Evolutionary conservation across 441 rosid species (phyloP).

Genomic region (Macaranga tanarius): DNA sequence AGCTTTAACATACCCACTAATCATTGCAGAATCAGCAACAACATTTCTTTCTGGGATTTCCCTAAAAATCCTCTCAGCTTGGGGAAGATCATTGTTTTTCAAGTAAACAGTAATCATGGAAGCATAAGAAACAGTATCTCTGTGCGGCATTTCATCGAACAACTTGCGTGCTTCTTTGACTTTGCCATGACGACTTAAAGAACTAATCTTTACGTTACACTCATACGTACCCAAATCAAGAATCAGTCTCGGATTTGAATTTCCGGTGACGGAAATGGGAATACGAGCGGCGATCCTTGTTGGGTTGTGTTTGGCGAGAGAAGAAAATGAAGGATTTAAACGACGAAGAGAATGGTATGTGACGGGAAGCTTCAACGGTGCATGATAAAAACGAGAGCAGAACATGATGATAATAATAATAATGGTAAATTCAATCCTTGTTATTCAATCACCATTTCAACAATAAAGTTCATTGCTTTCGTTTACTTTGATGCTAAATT

Average conservation of each 20-base stretch:
- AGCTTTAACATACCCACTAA: slow-evolving; percentile 31
- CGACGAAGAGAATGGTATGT: background rate
- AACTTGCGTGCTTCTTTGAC: slow-evolving; percentile 34
- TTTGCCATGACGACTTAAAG: slow-evolving; percentile 29
- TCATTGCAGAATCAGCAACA: slow-evolving; percentile 39
- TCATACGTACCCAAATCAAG: background rate
- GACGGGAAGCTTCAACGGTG: background rate
- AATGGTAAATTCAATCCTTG: too few relatives aligned
- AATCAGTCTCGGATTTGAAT: background rate
- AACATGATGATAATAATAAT: background rate
- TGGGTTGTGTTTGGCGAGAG: background rate
- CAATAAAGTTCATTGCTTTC: too few relatives aligned
- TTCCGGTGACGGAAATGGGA: background rate
- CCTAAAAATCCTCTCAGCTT: slow-evolving; percentile 30
- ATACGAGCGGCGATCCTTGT: background rate
- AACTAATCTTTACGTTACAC: slow-evolving; percentile 21
- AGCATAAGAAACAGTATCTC: slow-evolving; percentile 36
- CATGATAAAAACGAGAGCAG: background rate
- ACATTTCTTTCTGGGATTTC: slow-evolving; percentile 32
- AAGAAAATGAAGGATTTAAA: background rate
- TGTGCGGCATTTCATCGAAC: slow-evolving; percentile 40
- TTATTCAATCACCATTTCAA: too few relatives aligned
- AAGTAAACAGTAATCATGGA: slow-evolving; percentile 39
- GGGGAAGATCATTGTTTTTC: slow-evolving; percentile 26
- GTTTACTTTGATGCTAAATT: too few relatives aligned